Evolutionary conservation across 129 eudicot genomes (phyloP), one percentile per base, ranked within the genome.

Genomic region (Glebionis coronaria): DNA sequence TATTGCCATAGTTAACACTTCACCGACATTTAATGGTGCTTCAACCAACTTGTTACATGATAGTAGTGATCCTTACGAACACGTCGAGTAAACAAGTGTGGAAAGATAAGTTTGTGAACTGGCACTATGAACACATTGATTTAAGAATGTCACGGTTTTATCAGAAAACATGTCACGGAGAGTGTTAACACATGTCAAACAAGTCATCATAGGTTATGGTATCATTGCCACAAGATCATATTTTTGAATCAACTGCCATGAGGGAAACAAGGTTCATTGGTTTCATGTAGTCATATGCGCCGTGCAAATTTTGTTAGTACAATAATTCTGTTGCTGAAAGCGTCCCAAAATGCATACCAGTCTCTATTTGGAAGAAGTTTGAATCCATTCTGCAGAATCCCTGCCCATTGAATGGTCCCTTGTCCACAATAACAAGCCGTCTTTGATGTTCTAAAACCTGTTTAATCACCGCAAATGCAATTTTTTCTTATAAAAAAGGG

Each of bases 251-350:
- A 12, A 77, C 16, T 55, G 79, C 54, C 76, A 81, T 46, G 27
- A 81, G 73, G 44, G 76, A 63, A 63, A 83, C 78, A 12, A 82
- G 80, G 68, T 82, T 82, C 86, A 82, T 73, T 4, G 86, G 86
- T 25, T 65, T 63, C 86, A 82, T 82, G 55, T 73, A 78, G 63
- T 82, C 65, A 2, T 28, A 12, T 8, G 86, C 13, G 6, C 82
- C 86, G 3, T 59, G 19, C 74, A 78, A 63, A 2, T 78, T 78
- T 38, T 78, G 77, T 23, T 69, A n/a, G 63, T 21, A 73, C 83
- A 2, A 82, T 78, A 14, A 77, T 13, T 25, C 86, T 69, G 44
- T 68, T 42, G 83, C 86, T 16, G 56, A 69, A 82, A 14, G 86
- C 73, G 25, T 82, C 86, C 86, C 86, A 82, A 54, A 77, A 82